phyloP scores from a whole-genome alignment of 1,284 basidiomycete genomes.

The Gomphus bonarii region DNA sequence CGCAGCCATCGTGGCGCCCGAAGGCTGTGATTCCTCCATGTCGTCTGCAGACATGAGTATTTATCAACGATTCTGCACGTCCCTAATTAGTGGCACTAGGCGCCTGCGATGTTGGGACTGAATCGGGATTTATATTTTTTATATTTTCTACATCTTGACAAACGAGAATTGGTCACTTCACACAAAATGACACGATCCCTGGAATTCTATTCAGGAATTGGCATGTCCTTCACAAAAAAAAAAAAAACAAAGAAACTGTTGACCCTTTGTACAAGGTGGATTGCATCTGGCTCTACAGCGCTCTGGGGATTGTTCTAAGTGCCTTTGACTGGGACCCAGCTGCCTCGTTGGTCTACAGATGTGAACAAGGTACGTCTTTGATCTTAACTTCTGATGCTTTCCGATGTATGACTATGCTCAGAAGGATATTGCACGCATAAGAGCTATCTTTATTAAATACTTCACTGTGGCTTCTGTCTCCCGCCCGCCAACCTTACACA shows the following conservation, averaged over 20 bases:
- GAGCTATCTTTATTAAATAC: constrained; percentile 36
- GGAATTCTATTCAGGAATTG: constrained; percentile 73
- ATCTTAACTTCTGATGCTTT: not conserved
- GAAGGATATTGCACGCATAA: constrained; percentile 57
- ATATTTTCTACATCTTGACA: not conserved
- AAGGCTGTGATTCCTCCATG: not conserved
- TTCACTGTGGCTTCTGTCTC: constrained; percentile 63
- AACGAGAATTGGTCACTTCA: not conserved
- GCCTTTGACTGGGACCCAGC: constrained; percentile 73
- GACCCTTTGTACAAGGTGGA: constrained; percentile 39
- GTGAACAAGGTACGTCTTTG: constrained; percentile 35
- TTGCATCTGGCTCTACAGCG: constrained; percentile 55
- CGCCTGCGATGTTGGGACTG: not conserved
- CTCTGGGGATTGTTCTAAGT: constrained; percentile 39
- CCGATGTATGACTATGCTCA: not conserved
- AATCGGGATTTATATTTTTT: not conserved
- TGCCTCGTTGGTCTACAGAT: constrained; percentile 53
- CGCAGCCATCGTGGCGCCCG: not conserved
- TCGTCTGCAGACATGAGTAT: not conserved
- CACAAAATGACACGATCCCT: constrained; percentile 28
- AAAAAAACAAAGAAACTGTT: not conserved
- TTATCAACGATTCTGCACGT: not conserved
- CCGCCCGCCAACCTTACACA: constrained; percentile 74
- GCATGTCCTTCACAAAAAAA: constrained; percentile 22
- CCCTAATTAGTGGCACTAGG: not conserved